Evolutionary conservation across 2,329 filamentous ascomycete species (phyloP), one percentile per base, ranked within the genome.

Genomic region (Colletotrichum lentis): DNA sequence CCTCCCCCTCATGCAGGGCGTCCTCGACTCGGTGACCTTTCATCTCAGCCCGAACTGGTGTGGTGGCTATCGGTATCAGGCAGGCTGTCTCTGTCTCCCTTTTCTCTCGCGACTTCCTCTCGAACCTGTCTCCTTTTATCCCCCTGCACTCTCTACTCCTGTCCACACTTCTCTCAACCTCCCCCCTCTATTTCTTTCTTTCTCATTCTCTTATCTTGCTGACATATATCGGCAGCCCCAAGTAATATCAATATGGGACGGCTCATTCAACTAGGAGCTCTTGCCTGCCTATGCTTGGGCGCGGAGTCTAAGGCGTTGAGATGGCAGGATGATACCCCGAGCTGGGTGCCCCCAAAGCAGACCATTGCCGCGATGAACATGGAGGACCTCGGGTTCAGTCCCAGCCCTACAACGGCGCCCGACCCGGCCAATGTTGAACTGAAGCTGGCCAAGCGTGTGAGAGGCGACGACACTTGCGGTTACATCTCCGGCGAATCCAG

Each of bases 381-480:
- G 59, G 35, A 65, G 43, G 47, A 65, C 47, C 70, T 75, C 31
- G 69, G 67, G 52, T 56, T 70, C 53, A 59, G 63, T 44, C 68
- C 60, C 12, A 44, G 64, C 10, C 67, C 71, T 3, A 70, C 69
- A 6, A 72, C 74, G 3, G 72, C 73, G 2, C 63, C 74, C 35
- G 57, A 65, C 3, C 59, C 64, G 41, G 64, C 62, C 41, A 53
- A 70, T 37, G 52, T 61, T 43, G 54, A 62, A 27, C 52, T 64
- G 12, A 64, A 63, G 31, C 62, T 74, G 41, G 41, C 64, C 8
- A 75, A 74, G 67, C 74, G 75, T 20, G 67, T 61, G n/a, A 50
- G 69, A 8, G 66, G 61, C 5, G 73, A 74, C 49, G 75, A 77
- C 47, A 78, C 77, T 0, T 78, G 77, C 64, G 77, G 68, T 47